These are phyloP conservation scores for Arachnopeziza araneosa DNA, from an alignment of 2,329 filamentous ascomycete species.

Conservation along the genomic window DNA sequence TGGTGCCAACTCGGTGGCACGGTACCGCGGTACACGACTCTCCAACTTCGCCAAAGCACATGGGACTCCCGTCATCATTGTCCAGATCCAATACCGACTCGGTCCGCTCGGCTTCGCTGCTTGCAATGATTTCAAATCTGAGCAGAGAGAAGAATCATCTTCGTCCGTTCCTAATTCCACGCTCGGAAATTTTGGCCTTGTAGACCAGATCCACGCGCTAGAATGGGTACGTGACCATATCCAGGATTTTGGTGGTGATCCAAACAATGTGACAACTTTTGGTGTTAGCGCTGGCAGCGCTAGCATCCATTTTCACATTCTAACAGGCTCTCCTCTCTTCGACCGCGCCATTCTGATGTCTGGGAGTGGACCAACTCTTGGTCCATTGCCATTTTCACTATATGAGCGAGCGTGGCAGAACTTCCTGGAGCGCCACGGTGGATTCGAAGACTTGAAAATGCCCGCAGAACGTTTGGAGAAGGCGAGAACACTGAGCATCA, in stretches of 20 bases:
- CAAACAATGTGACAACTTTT: conserved; percentile 52
- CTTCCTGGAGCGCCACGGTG: neutral
- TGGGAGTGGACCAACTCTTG: conserved; percentile 33
- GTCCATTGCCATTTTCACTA: neutral
- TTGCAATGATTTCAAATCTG: conserved; percentile 41
- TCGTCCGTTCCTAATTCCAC: neutral
- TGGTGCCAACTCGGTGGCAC: conserved; percentile 40
- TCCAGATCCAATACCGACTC: conserved; percentile 58
- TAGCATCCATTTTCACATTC: conserved; percentile 42
- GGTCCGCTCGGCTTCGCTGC: conserved; percentile 65
- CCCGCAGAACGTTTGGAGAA: neutral
- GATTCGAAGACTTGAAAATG: neutral
- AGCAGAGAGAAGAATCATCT: conserved; percentile 44
- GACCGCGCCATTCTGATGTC: conserved; percentile 52
- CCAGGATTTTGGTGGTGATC: conserved; percentile 54
- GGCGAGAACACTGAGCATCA: neutral
- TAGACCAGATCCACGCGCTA: conserved; percentile 54
- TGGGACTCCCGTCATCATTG: conserved; percentile 46
- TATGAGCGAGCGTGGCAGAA: neutral
- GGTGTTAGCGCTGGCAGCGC: conserved; percentile 56
- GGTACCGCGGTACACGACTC: conserved; percentile 50
- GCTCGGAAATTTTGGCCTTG: conserved; percentile 55
- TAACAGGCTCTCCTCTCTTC: conserved; percentile 35
- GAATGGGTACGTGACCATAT: conserved; percentile 58
- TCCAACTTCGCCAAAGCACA: neutral